Evolutionary conservation across 1,139 yeast species (phyloP), one percentile per base, ranked within the genome.

Genomic region (Pichia cactophila): DNA sequence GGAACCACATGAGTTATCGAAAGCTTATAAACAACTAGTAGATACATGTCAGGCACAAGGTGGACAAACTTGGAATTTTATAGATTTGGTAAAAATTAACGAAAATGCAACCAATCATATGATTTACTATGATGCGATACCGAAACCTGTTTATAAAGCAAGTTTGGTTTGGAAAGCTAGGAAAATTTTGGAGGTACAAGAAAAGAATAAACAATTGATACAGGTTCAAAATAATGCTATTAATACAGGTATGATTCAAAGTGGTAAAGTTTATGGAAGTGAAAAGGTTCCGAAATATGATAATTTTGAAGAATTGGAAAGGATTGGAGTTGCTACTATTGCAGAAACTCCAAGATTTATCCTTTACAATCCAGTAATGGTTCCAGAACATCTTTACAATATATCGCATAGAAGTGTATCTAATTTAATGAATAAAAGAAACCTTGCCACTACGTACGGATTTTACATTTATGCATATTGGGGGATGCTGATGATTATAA

Each of bases 21-120:
- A 51, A 6, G 67, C 68, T 2, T 62, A 62, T 48, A 50, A 52
- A 12, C 68, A 65, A 47, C 35, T 68, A 5, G 51, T 58, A 14
- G 65, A 66, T 35, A 57, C 60, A 1, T 68, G 71, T 52, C 51
- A 57, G 36, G 53, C 58, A 11, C 69, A 67, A 48, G 68, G 64
- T 14, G 54, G 58, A 17, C 52, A 57, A 29, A 49, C 53, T 31
- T 61, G 63, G 57, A 52, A 53, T 26, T 58, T 61, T 47, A 48
- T 56, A 29, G 65, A 61, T 39, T 52, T 66, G 35, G 62, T 59
- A 4, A 51, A 51, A 5, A 48, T 61, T 11, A 58, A 60, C 44
- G 53, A 58, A 31, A 66, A 63, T 50, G 62, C 66, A 12, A 56
- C 63, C 1, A 43, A 49, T 7, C 54, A 52, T 42, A 42, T 52